Evolutionary conservation across 208 protist species (phyloP).

Genomic region (Acanthamoeba sp.): DNA sequence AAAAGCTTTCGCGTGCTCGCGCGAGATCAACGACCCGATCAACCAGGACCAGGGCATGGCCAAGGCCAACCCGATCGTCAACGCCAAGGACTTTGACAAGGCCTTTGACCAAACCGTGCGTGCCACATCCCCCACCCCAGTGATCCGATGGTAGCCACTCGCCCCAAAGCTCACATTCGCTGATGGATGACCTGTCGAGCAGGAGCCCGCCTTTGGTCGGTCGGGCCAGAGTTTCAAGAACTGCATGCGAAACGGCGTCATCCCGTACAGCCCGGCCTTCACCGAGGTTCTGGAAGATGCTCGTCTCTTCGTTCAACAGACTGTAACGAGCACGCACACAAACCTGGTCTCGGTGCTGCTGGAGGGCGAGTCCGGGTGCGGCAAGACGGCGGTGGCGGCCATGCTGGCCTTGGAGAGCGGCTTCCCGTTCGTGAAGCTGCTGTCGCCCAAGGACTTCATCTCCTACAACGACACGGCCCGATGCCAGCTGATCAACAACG

Average conservation of each 20-base stretch:
- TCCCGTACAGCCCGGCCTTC: slow-evolving; percentile 93
- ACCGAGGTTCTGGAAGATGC: slow-evolving; percentile 86
- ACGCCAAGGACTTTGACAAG: slow-evolving; percentile 85
- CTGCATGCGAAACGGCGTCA: slow-evolving; percentile 92
- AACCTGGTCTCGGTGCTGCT: slow-evolving; percentile 94
- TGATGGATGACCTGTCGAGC: too few species aligned
- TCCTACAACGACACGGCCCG: slow-evolving; percentile 89
- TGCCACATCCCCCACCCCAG: too few species aligned
- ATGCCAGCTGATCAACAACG: slow-evolving; percentile 93
- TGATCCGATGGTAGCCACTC: too few species aligned
- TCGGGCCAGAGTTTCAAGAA: slow-evolving; percentile 93
- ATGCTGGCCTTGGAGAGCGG: slow-evolving; percentile 91
- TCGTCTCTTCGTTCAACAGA: slow-evolving; percentile 91
- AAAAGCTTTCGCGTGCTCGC: slow-evolving; percentile 1
- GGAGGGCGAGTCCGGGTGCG: slow-evolving; percentile 90
- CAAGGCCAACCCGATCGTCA: slow-evolving; percentile 61
- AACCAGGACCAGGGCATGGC: slow-evolving; percentile 19
- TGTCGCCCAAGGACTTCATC: slow-evolving; percentile 95
- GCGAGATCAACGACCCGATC: slow-evolving; percentile 1
- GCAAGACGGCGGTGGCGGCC: slow-evolving; percentile 98
- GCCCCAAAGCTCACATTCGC: background rate
- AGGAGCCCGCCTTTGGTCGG: slow-evolving; percentile 95
- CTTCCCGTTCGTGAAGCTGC: slow-evolving; percentile 98
- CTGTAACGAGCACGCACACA: slow-evolving; percentile 86
- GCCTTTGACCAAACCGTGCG: slow-evolving; percentile 81